Evolutionary conservation across 2,329 filamentous ascomycete species (phyloP), one percentile per base, ranked within the genome.

Genomic region (Trichophaea hybrida): DNA sequence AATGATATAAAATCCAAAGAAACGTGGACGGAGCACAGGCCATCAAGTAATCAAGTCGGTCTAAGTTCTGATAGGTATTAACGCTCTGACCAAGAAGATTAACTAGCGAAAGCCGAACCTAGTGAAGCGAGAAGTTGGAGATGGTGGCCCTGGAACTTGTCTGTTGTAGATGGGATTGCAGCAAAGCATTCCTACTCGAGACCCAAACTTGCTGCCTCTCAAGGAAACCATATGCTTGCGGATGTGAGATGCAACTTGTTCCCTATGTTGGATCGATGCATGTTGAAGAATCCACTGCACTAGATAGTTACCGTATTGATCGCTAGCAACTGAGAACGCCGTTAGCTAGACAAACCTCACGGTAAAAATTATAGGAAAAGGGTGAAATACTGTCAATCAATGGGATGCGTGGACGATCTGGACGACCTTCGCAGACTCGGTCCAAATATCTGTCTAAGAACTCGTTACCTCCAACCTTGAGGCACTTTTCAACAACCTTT

Each of bases 221-320:
- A 98, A 85, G 59, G 93, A 98, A 6, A 98, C 93, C 93, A 98
- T 98, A 73, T 98, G 93, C 80, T 97, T 97, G 68, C 88, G 86
- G 69, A 98, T 94, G 71, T 98, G 93, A 59, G 83, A 84, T 52
- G 90, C 89, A 65, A 98, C 93, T 65, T 94, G 77, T 71, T 98
- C 94, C 60, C 89, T 87, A 71, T 97, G 93, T 71, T 94, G 88
- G 58, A 85, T 77, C 60, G 84, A 82, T 62, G 88, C 85, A 71
- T 96, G 87, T 68, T 88, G 90, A 70, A 98, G 78, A 70, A 98
- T 93, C 81, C 94, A 95, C 73, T 98, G 93, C 64, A 98, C 87
- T 64, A 98, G 80, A 70, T 98, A 98, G 75, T 98, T 98, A 68
- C 93, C 93, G 70, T 97, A 98, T 73, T 98, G 94, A 71, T 98